These are phyloP conservation scores for Trichosanthes cucumerina DNA, from an alignment of 306 rosid genomes.

Conservation along the genomic window DNA sequence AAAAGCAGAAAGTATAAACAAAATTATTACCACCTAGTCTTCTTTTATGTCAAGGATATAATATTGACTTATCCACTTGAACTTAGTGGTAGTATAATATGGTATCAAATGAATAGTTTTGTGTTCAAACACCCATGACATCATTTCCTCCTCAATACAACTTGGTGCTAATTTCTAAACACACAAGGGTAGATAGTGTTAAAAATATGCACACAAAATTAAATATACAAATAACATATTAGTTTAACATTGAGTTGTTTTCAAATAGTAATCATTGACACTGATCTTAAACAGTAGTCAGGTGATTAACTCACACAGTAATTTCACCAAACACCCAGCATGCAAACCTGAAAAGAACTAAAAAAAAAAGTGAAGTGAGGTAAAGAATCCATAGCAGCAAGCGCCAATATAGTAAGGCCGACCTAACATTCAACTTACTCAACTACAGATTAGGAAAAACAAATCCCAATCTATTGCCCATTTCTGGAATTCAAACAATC, in stretches of 20 bases:
- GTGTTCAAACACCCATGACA: background rate
- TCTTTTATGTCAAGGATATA: background rate
- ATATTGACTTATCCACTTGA: background rate
- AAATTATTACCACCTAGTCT: background rate
- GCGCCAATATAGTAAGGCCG: background rate
- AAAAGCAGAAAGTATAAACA: background rate
- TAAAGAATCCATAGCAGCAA: background rate
- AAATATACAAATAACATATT: background rate
- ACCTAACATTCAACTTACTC: background rate
- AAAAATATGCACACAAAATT: background rate
- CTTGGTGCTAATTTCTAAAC: background rate
- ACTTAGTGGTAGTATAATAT: too few relatives aligned
- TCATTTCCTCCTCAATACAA: background rate
- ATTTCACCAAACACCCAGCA: background rate
- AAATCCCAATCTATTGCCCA: background rate
- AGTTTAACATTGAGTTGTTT: background rate
- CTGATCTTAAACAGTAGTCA: background rate
- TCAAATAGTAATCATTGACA: background rate
- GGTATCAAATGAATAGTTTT: background rate
- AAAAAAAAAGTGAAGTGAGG: background rate
- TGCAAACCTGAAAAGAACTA: background rate
- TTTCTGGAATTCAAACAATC: background rate
- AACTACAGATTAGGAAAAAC: background rate
- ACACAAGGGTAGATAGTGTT: too few relatives aligned
- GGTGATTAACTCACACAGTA: background rate